Conservation (phyloP, 306 rosid species). For the Vicia faba region DNA sequence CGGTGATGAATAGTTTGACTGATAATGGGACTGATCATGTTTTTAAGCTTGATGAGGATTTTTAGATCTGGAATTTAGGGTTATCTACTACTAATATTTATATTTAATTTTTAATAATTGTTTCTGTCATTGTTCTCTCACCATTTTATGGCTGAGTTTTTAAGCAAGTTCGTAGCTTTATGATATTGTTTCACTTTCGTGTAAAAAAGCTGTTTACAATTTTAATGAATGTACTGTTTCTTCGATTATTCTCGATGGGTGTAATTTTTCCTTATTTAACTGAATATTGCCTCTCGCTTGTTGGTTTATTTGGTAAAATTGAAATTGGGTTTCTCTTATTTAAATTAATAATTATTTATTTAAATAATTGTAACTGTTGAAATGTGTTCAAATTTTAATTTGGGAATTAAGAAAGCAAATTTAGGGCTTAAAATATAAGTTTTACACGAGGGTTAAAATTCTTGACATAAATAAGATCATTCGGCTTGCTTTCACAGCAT, state of each 20-base stretch:
- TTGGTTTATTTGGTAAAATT: too few species aligned
- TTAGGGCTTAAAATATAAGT: too few species aligned
- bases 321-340: too few species aligned
- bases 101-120: neutral
- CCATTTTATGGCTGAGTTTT: neutral
- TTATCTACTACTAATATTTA: neutral
- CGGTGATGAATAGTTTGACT: conserved; percentile 72
- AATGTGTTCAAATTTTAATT: too few species aligned
- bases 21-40: conserved; percentile 48
- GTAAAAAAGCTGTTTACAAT: neutral
- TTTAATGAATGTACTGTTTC: neutral
- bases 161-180: neutral
- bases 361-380: too few species aligned
- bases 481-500: neutral
- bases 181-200: neutral
- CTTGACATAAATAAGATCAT: neutral
- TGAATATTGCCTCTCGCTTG: too few species aligned
- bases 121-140: neutral
- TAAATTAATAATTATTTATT: too few species aligned
- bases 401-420: too few species aligned
- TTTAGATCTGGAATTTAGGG: conserved; percentile 35
- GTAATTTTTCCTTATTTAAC: too few species aligned
- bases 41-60: conserved; percentile 72
- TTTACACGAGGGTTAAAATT: neutral
- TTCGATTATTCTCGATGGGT: too few species aligned